Conservation (phyloP, 2,329 filamentous ascomycete species). For the Fusarium nanum region DNA sequence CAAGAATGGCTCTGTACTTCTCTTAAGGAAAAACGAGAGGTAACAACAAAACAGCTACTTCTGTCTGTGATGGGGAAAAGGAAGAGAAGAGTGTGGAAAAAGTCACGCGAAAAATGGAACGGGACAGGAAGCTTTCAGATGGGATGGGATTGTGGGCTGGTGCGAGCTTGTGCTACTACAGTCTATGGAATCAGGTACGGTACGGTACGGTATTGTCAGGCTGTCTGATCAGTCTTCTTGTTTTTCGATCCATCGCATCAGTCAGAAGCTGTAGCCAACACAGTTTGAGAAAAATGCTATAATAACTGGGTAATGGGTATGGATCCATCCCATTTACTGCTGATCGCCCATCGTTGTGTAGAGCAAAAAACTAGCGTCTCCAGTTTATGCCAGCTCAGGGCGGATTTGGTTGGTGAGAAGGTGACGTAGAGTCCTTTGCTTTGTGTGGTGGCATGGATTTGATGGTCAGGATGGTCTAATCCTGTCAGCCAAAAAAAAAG, state of each 20-base stretch:
- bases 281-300: conserved; percentile 9
- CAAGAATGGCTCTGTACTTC: neutral
- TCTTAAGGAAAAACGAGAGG: conserved; percentile 22
- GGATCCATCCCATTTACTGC: conserved; percentile 16
- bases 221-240: neutral
- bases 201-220: neutral
- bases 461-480: neutral
- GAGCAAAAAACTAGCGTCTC: conserved; percentile 20
- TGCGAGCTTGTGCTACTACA: conserved; percentile 5
- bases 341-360: conserved; percentile 17
- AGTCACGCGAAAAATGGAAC: conserved; percentile 11
- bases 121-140: neutral
- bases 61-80: neutral
- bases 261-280: neutral
- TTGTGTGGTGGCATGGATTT: neutral
- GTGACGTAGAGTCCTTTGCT: conserved; percentile 27
- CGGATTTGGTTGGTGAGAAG: conserved; percentile 14
- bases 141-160: neutral
- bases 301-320: conserved; percentile 5
- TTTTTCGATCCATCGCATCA: neutral
- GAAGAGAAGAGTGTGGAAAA: neutral
- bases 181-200: conserved; percentile 1
- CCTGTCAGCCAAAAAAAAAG: conserved; percentile 9
- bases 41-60: conserved; percentile 8
- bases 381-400: conserved; percentile 12